Conservation (phyloP, 1,284 basidiomycete genomes). For the Cryptococcus sp. region DNA sequence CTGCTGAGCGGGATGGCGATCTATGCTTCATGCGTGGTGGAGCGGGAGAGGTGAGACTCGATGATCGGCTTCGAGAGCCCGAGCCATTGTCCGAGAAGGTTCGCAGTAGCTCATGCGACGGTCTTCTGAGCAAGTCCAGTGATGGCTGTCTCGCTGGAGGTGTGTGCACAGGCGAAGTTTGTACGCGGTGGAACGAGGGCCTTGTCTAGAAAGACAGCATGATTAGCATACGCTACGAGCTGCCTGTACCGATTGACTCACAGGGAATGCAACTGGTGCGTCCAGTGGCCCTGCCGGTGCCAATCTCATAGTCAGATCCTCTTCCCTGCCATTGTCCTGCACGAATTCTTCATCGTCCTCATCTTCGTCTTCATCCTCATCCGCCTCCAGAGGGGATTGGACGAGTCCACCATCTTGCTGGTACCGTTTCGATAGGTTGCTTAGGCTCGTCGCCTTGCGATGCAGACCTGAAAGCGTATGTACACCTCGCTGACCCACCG, state of each 20-base stretch:
- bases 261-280: constrained; percentile 13
- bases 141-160: constrained; percentile 6
- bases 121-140: constrained; percentile 13
- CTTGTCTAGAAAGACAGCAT: constrained; percentile 3
- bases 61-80: constrained; percentile 31
- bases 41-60: constrained; percentile 39
- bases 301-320: constrained; percentile 54
- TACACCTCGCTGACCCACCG: constrained; percentile 42
- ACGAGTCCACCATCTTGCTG: constrained; percentile 33
- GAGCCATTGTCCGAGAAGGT: constrained; percentile 20
- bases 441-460: constrained; percentile 56
- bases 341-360: constrained; percentile 45
- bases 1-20: constrained; percentile 47
- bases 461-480: constrained; percentile 57
- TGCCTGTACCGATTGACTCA: constrained; percentile 7
- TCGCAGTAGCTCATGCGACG: constrained; percentile 13
- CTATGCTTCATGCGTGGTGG: constrained; percentile 35
- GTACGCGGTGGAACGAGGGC: constrained; percentile 17
- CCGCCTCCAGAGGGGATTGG: constrained; percentile 21
- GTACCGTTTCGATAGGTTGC: constrained; percentile 40
- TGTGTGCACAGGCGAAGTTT: constrained; percentile 14
- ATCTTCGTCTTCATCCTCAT: constrained; percentile 36
- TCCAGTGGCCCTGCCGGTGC: constrained; percentile 14
- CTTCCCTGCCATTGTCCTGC: constrained; percentile 35
- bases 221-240: neutral